phyloP scores from a whole-genome alignment of 805 yeast species.

The Schwanniomyces occidentalis region DNA sequence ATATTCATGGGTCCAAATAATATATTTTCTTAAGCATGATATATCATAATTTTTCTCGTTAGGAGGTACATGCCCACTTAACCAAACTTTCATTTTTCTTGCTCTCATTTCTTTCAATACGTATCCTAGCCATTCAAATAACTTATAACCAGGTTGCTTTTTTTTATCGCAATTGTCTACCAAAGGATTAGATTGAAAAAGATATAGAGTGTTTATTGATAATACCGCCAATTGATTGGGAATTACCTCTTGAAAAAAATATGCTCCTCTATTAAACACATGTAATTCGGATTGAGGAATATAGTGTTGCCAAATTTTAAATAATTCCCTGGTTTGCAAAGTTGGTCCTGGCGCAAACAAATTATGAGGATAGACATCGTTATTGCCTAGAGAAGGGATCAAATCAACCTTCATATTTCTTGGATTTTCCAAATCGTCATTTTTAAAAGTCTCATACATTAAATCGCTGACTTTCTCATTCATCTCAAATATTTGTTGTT shows the following conservation, averaged over 20 bases:
- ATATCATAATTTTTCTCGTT: constrained; percentile 73
- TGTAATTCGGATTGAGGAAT: constrained; percentile 79
- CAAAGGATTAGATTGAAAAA: constrained; percentile 75
- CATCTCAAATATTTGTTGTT: constrained; percentile 66
- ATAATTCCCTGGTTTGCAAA: constrained; percentile 78
- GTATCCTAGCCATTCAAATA: constrained; percentile 75
- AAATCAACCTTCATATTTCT: constrained; percentile 46
- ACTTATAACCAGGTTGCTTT: constrained; percentile 78
- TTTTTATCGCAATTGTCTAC: constrained; percentile 75
- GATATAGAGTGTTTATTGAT: constrained; percentile 75
- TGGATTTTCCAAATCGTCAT: constrained; percentile 45
- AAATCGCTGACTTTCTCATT: constrained; percentile 56
- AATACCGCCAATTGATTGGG: constrained; percentile 77
- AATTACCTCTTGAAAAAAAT: constrained; percentile 73
- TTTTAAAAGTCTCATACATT: constrained; percentile 55
- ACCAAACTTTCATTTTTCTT: constrained; percentile 81
- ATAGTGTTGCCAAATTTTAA: constrained; percentile 68
- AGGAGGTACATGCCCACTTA: constrained; percentile 89
- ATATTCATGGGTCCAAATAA: constrained; percentile 81
- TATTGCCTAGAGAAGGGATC: constrained; percentile 79
- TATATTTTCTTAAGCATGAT: constrained; percentile 71
- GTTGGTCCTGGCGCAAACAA: constrained; percentile 86
- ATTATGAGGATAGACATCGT: constrained; percentile 89
- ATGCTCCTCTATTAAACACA: constrained; percentile 72
- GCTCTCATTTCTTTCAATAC: constrained; percentile 70